Evolutionary conservation across 345 rosid species (phyloP).

Genomic region (Corymbia maculata): DNA sequence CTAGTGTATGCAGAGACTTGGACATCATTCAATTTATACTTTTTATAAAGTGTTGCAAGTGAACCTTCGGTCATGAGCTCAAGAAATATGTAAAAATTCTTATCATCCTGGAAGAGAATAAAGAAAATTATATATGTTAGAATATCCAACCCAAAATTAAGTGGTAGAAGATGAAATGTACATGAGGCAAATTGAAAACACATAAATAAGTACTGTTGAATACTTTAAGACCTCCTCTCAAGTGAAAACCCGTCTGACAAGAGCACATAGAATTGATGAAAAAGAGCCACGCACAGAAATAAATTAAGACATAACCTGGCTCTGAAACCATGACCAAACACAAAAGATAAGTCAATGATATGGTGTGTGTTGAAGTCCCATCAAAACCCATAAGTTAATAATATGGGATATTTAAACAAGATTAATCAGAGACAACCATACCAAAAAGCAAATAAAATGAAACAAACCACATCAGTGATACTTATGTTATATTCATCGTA

Average conservation of each 20-base stretch:
- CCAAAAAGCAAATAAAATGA: too few relatives aligned
- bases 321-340: accelerated
- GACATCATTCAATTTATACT: constrained; percentile 44
- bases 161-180: not conserved
- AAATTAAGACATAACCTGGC: not conserved
- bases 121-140: not conserved
- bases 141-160: not conserved
- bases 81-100: constrained; percentile 16
- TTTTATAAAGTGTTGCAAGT: constrained; percentile 43
- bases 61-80: constrained; percentile 56
- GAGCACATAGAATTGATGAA: too few relatives aligned
- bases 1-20: constrained; percentile 19
- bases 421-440: too few relatives aligned
- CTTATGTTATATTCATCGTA: too few relatives aligned
- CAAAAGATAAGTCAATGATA: too few relatives aligned
- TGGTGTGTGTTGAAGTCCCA: too few relatives aligned
- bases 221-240: too few relatives aligned
- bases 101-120: constrained; percentile 37
- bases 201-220: too few relatives aligned
- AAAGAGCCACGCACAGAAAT: not conserved
- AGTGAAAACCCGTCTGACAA: too few relatives aligned
- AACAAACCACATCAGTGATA: too few relatives aligned
- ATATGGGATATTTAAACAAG: too few relatives aligned
- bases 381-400: too few relatives aligned
- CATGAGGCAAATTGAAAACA: not conserved